Percentiles rank a stretch among this genome's conserved stretches.
These are phyloP conservation scores for Fraxinus quadrangulata DNA, from an alignment of 257 asterid species.

Conservation along the genomic window DNA sequence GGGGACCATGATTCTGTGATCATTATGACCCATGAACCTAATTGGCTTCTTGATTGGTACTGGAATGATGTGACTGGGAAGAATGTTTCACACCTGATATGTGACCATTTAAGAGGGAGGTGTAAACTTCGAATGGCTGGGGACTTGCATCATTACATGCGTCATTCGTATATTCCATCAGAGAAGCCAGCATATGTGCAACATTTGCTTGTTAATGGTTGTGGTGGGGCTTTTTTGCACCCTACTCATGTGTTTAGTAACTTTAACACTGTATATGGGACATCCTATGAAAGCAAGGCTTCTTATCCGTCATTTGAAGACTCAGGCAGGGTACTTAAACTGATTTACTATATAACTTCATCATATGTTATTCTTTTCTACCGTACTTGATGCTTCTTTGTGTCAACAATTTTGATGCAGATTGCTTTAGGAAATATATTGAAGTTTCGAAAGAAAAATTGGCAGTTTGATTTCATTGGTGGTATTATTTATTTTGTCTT, in stretches of 20 bases:
- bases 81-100: conserved; percentile 71
- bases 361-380: conserved; percentile 21
- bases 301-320: conserved; percentile 88
- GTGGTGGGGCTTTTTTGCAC: conserved; percentile 99
- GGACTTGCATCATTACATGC: conserved; percentile 98
- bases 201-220: conserved; percentile 94
- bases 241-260: conserved; percentile 93
- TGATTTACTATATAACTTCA: conserved; percentile 9
- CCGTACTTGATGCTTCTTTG: conserved; percentile 10
- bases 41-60: conserved; percentile 97
- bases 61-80: conserved; percentile 78
- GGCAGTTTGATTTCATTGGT: conserved; percentile 98
- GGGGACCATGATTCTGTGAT: conserved; percentile 80
- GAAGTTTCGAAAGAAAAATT: conserved; percentile 97
- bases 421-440: conserved; percentile 96
- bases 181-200: conserved; percentile 83
- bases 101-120: conserved; percentile 80
- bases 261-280: conserved; percentile 55
- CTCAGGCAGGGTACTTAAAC: conserved; percentile 80
- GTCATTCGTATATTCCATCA: conserved; percentile 77
- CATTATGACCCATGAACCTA: conserved; percentile 97
- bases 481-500: conserved; percentile 85
- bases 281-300: conserved; percentile 81
- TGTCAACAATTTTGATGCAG: conserved; percentile 44
- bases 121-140: conserved; percentile 94